A percentile compares a stretch with the other conserved stretches of the same genome.
Evolutionary conservation across 306 rosid genomes (phyloP).

Genomic region (Comarum palustre): DNA sequence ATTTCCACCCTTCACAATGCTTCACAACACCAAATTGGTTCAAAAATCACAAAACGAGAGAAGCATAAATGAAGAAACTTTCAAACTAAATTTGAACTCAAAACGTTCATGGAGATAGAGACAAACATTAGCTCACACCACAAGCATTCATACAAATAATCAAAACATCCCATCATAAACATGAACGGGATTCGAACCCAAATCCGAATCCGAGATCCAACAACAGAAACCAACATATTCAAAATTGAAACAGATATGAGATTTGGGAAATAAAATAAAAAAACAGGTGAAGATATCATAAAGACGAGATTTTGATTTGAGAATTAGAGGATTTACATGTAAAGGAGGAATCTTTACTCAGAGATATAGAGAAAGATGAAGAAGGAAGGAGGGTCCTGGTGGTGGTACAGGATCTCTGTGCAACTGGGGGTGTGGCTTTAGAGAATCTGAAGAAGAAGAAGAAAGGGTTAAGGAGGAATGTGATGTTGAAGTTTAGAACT

Average conservation of each 20-base stretch:
- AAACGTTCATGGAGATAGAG: not conserved
- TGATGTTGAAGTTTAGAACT: not conserved
- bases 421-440: conserved; percentile 1
- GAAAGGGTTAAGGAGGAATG: not conserved
- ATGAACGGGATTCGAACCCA: not conserved
- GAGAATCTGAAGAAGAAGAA: not conserved
- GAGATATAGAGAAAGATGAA: not conserved
- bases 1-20: not conserved
- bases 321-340: not conserved
- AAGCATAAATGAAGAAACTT: not conserved
- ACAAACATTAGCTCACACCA: not conserved
- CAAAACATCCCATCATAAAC: not conserved
- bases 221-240: not conserved
- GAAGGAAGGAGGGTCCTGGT: not conserved
- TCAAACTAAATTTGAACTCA: not conserved
- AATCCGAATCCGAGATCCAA: conserved; percentile 24
- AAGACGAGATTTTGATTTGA: not conserved
- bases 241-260: not conserved
- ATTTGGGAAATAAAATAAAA: not conserved
- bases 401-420: conserved; percentile 15
- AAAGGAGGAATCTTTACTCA: conserved; percentile 2
- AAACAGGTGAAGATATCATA: not conserved
- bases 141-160: not conserved
- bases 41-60: not conserved
- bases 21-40: not conserved